These are phyloP conservation scores for Thermomyces lanuginosus DNA, from an alignment of 2,329 filamentous ascomycete genomes.

Conservation along the genomic window DNA sequence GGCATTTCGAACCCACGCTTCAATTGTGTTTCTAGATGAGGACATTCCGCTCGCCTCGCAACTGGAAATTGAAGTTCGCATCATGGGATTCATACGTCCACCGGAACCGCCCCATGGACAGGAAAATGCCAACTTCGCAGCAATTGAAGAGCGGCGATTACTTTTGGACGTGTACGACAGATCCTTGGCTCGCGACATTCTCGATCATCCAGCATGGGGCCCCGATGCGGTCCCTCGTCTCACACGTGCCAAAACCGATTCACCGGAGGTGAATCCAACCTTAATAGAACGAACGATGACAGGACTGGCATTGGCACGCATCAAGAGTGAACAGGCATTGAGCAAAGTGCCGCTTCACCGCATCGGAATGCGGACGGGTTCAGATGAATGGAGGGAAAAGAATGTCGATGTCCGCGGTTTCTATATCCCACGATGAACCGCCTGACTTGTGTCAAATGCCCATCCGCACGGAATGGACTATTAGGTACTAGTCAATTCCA, in stretches of 20 bases:
- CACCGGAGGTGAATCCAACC: conserved; percentile 1
- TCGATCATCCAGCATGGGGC: conserved; percentile 26
- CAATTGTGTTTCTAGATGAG: conserved; percentile 14
- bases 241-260: background rate
- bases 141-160: conserved; percentile 19
- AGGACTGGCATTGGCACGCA: conserved; percentile 33
- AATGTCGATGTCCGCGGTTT: conserved; percentile 20
- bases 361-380: conserved; percentile 39
- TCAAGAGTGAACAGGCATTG: conserved; percentile 37
- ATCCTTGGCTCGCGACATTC: conserved; percentile 18
- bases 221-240: conserved; percentile 11
- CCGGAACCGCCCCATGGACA: conserved; percentile 7
- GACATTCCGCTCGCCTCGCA: conserved; percentile 5
- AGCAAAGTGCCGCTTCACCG: conserved; percentile 44
- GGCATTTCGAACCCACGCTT: conserved; percentile 35
- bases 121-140: conserved; percentile 19
- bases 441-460: too few species aligned
- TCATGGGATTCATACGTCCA: conserved; percentile 39
- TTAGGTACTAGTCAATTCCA: too few species aligned
- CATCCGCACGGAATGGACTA: too few species aligned
- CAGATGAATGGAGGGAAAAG: conserved; percentile 32
- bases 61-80: conserved; percentile 36
- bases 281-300: conserved; percentile 31
- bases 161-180: conserved; percentile 25
- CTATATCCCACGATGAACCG: conserved; percentile 15